Percentiles rank a stretch among this genome's conserved stretches.
These are phyloP conservation scores for Mortierella sp. DNA, from an alignment of 371 early-diverging fungal genomes.

Conservation along the genomic window DNA sequence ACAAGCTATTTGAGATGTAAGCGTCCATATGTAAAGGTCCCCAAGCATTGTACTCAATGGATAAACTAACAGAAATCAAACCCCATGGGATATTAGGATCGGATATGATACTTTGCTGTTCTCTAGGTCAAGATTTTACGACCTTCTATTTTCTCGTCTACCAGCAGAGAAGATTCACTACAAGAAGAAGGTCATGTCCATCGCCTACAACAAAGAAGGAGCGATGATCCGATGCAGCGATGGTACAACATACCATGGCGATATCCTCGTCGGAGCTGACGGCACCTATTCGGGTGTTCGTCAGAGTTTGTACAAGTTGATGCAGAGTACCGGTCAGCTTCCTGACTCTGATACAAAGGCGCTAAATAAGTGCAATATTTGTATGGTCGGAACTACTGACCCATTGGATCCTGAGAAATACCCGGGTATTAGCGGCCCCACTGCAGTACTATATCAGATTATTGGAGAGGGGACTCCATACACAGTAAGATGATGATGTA, in stretches of 20 bases:
- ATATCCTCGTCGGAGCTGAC: slow-evolving; percentile 22
- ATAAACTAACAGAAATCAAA: not conserved
- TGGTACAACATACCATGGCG: not conserved
- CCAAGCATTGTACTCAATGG: no score
- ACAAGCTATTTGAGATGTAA: not conserved
- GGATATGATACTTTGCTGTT: slow-evolving; percentile 15
- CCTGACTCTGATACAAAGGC: not conserved
- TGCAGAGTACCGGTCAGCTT: not conserved
- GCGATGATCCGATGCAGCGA: not conserved
- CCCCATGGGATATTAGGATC: not conserved
- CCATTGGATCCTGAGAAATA: no score
- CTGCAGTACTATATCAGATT: not conserved
- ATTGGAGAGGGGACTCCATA: not conserved
- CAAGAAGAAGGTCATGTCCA: not conserved
- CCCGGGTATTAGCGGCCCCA: not conserved
- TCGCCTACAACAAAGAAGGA: not conserved
- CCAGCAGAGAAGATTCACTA: slow-evolving; percentile 9
- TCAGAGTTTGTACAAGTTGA: not conserved
- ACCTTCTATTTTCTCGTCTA: slow-evolving; percentile 7
- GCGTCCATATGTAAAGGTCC: no score
- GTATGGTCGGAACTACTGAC: no score
- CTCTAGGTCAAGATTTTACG: slow-evolving; percentile 10
- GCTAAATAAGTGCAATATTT: no score
- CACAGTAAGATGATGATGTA: slow-evolving; percentile 1
- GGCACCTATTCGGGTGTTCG: slow-evolving; percentile 2